These are phyloP conservation scores for Backusella mclennaniae DNA, from an alignment of 192 early-diverging fungal genomes.

Conservation along the genomic window DNA sequence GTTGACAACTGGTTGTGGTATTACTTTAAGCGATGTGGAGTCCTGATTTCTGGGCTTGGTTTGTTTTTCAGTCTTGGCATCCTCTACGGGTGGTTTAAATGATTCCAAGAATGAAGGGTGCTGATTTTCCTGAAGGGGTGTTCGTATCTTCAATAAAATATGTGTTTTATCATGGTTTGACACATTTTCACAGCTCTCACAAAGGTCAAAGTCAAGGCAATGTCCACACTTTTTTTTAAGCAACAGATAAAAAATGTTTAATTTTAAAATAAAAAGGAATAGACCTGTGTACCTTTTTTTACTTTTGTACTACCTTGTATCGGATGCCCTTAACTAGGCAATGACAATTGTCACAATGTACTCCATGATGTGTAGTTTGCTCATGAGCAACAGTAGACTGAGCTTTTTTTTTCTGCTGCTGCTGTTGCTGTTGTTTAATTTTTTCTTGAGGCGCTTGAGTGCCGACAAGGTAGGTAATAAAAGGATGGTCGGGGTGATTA, in stretches of 20 bases:
- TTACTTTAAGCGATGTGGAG: background rate
- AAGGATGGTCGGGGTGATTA: slow-evolving; percentile 44
- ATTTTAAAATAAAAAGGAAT: slow-evolving; percentile 2
- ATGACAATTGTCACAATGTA: slow-evolving; percentile 49
- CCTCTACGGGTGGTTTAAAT: background rate
- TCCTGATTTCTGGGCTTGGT: background rate
- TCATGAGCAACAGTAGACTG: background rate
- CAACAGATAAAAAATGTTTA: background rate
- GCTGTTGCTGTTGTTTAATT: slow-evolving; percentile 18
- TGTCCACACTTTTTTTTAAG: slow-evolving; percentile 42
- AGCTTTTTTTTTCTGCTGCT: slow-evolving; percentile 23
- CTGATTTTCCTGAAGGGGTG: slow-evolving; percentile 24
- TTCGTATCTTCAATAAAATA: slow-evolving; percentile 48
- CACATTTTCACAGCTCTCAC: slow-evolving; percentile 55
- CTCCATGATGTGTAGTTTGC: slow-evolving; percentile 30
- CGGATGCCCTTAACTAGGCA: slow-evolving; percentile 42
- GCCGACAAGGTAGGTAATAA: slow-evolving; percentile 24
- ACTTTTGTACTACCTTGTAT: slow-evolving; percentile 43
- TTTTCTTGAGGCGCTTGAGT: background rate
- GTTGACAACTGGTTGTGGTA: background rate
- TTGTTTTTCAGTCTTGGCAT: background rate
- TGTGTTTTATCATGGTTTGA: slow-evolving; percentile 40
- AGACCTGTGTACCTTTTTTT: background rate
- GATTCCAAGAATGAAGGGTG: background rate
- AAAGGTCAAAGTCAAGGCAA: slow-evolving; percentile 63